Base-by-base conservation (phyloP, 768 basidiomycete species). In the Pleurotus pulmonarius region DNA sequence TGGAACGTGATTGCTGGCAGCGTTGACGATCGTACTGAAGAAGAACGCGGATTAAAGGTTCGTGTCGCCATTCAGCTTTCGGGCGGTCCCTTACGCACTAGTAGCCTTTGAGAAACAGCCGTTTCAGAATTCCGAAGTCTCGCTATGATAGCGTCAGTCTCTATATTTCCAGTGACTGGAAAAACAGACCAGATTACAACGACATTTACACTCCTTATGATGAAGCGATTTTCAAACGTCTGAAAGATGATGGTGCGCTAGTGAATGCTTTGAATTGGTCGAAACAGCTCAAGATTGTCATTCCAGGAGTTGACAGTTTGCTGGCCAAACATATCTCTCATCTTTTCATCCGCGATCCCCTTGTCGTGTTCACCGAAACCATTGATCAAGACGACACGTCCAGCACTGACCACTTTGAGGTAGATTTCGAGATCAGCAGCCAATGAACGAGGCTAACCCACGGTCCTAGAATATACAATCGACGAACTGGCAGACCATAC, bases 1-100 rank as follows among this genome's bases (percentile, higher is more conserved):
- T 99, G 97, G 97, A 92, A 98, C 64, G 97, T 99, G 8, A 97
- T 99, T 60, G 90, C 97, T 8, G 97, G 91, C n/a, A 93, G 92
- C 64, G 96, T 99, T 0, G 97, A 99, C 65, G 96, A 98, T 71
- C 85, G 97, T 49, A 98, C 94, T 12, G 85, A 88, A 60, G 96
- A 98, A 68, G 97, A 99, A 70, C 85, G 96, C 56, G 95, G 95
- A 4, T 60, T 88, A 58, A 90, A 88, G 81, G 92, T 90, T 22
- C 2, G 54, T 55, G 18, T 18, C 18, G 20, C 34, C 15, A 55
- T 56, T 56, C 64, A 49, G 26, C 43, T 43, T 11, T 6, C 18
- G 59, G 54, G 56, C 25, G 52, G 44, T 38, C 54, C 52, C 51
- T 49, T 45, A n/a, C 62, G 18, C 48, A 18, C 34, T 24, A 34